phyloP scores from a whole-genome alignment of 495 filamentous ascomycete species.

The Xeromyces bisporus region DNA sequence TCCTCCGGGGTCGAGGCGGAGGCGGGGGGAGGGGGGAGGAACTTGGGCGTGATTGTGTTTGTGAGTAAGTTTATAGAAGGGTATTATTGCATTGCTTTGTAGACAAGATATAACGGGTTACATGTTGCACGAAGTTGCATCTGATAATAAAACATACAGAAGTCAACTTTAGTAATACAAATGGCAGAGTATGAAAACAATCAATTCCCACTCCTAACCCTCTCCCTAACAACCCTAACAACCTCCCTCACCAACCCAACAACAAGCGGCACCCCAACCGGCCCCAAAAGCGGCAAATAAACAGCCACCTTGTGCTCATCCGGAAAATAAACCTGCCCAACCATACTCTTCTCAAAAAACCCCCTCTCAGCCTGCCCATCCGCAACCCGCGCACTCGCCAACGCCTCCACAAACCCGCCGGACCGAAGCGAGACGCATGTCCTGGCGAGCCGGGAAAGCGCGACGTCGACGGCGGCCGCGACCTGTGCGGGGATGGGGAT shows the following conservation, averaged over 20 bases:
- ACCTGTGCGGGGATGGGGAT: slow-evolving; percentile 83
- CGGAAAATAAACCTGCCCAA: slow-evolving; percentile 92
- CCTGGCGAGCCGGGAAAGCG: slow-evolving; percentile 54
- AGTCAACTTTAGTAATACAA: too few relatives aligned
- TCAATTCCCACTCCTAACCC: too few relatives aligned
- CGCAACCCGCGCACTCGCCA: slow-evolving; percentile 67
- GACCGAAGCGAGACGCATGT: slow-evolving; percentile 58
- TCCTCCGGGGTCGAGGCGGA: too few relatives aligned
- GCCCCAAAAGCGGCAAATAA: slow-evolving; percentile 79
- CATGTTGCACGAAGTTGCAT: too few relatives aligned
- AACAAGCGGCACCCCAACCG: slow-evolving; percentile 76
- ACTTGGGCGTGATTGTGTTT: too few relatives aligned
- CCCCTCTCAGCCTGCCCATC: slow-evolving; percentile 81
- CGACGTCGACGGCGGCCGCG: slow-evolving; percentile 66
- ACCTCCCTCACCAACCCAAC: slow-evolving; percentile 72
- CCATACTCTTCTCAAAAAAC: slow-evolving; percentile 99
- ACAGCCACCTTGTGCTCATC: slow-evolving; percentile 99
- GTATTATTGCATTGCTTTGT: too few relatives aligned
- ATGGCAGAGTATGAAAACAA: too few relatives aligned
- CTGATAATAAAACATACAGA: too few relatives aligned
- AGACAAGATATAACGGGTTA: too few relatives aligned
- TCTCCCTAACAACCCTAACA: slow-evolving; percentile 32
- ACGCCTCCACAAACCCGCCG: slow-evolving; percentile 45
- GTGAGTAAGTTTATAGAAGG: too few relatives aligned
- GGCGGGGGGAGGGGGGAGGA: too few relatives aligned